Evolutionary conservation across 768 basidiomycete species (phyloP), one percentile per base, ranked within the genome.

Genomic region (Suillus bovinus): DNA sequence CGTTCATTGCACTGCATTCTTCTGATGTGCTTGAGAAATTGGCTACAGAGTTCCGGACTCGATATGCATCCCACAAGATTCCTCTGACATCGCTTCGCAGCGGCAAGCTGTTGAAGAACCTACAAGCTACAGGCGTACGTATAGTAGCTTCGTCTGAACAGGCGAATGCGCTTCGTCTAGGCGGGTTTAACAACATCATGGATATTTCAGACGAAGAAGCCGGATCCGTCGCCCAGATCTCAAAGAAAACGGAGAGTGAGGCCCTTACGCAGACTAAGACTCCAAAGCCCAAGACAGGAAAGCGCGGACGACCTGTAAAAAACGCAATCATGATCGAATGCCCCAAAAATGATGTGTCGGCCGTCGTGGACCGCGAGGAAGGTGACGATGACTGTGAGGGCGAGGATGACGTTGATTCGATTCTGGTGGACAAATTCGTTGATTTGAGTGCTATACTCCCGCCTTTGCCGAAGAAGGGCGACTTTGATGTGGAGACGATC

Each of bases 1-100:
- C 93, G 1, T 99, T 99, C 74, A 91, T 99, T 61, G 86, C 90
- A 0, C 82, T 99, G 17, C 96, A 99, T 75, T 90, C 90, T 20
- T 90, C 91, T 9, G 89, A 96, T 71, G 86, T 99, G 9, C 83
- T 99, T 6, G 77, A 76, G 24, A 85, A 84, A 67, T 84, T 99
- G 0, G 78, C 85, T 8, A 73, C 79, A 3, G 96, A 98, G 89
- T 95, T 93, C 78, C 73, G 80, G 34, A 81, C 88, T 61, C 89
- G 94, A 24, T 96, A 95, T 77, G 83, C 84, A 38, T 85, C 83
- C 60, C 88, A 87, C 76, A 83, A 86, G 66, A 72, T 93, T 14
- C 89, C 91, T 0, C 67, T 93, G 8, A 64, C 77, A 13, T 71
- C 80, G 49, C 72, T 92, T 41, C 76, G 76, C 10, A 73, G 64